Base-by-base conservation (phyloP, 441 rosid species). In the Dalechampia spathulata region DNA sequence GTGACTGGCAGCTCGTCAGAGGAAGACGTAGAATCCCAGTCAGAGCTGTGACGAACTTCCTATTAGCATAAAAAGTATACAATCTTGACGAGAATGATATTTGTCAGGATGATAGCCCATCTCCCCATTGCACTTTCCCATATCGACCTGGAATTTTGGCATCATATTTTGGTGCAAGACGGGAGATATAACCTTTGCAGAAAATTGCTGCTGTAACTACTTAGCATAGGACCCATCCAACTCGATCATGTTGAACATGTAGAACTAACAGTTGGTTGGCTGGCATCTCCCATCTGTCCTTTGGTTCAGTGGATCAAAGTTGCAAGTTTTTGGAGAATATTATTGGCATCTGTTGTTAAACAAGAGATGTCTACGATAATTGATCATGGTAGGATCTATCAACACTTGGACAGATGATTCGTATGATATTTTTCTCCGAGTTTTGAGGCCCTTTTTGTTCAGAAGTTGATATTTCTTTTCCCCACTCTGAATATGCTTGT, bases 1-100 rank as follows among this genome's bases (percentile, higher is more conserved):
- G 54, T 40, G 22, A 72, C 54, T 16, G 69, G 55, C 22, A 37
- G 13, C 42, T 44, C 75, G 17, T 51, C 48, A 1, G 73, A 69
- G 50, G 74, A 72, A 66, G 90, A 87, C 62, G 44, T 46, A 45
- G 97, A 93, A 71, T 77, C 83, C 1, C 85, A 71, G 75, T 73
- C 95, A 23, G 99, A 93, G 71, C 63, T 93, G 63, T 90, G 76
- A 77, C 12, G 7, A 1, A 13, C 34, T 2, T 0, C 12, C 17
- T 20, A 20, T 51, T 51, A 19, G 2, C 38, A 7, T 5, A 0
- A 34, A 5, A 34, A 34, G 2, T 6, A 2, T 0, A 34, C 38
- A 34, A 34, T 34, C 11, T 6, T 28, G 0, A 17, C 1, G 49
- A 1, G 32, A 22, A 27, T 28, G 7, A 44, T 56, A 19, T 45